Conservation (phyloP, 768 basidiomycete species). For the Leccinum truebloodii region DNA sequence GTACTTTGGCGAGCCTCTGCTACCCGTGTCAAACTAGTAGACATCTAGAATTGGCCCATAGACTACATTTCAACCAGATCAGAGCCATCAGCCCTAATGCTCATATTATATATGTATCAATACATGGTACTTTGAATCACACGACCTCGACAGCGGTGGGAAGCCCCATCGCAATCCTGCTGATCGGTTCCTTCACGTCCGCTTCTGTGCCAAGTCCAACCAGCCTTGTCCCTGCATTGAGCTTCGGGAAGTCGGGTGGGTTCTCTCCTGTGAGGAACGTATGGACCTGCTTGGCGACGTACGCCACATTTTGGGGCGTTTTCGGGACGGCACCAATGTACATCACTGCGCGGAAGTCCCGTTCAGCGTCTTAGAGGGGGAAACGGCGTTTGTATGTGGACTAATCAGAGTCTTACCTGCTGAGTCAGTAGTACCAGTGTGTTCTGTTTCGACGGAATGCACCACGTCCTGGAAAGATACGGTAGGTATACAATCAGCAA, state of each 20-base stretch:
- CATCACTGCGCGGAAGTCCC: constrained; percentile 50
- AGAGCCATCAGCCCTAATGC: too few species aligned
- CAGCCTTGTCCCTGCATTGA: constrained; percentile 41
- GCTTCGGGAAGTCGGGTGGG: constrained; percentile 71
- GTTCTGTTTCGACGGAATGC: constrained; percentile 50
- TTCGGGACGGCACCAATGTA: constrained; percentile 75
- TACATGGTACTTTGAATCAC: constrained; percentile 3
- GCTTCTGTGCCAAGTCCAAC: constrained; percentile 40
- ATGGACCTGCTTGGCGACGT: constrained; percentile 62
- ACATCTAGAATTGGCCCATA: too few species aligned
- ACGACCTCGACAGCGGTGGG: constrained; percentile 16
- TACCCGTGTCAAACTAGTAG: not conserved
- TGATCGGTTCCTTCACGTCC: constrained; percentile 39
- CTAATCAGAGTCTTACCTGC: constrained; percentile 42
- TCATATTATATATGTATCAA: too few species aligned
- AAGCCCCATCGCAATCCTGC: constrained; percentile 49
- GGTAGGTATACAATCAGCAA: not conserved
- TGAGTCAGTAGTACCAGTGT: constrained; percentile 56
- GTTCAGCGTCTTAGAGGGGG: not conserved
- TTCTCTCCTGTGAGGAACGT: constrained; percentile 59
- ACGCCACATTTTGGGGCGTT: constrained; percentile 60
- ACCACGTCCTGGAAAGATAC: constrained; percentile 40
- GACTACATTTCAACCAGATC: too few species aligned
- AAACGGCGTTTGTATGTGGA: not conserved
- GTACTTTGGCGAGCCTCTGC: not conserved